Evolutionary conservation across 2,329 filamentous ascomycete genomes (phyloP).

Genomic region (Trichophyton mentagrophytes): DNA sequence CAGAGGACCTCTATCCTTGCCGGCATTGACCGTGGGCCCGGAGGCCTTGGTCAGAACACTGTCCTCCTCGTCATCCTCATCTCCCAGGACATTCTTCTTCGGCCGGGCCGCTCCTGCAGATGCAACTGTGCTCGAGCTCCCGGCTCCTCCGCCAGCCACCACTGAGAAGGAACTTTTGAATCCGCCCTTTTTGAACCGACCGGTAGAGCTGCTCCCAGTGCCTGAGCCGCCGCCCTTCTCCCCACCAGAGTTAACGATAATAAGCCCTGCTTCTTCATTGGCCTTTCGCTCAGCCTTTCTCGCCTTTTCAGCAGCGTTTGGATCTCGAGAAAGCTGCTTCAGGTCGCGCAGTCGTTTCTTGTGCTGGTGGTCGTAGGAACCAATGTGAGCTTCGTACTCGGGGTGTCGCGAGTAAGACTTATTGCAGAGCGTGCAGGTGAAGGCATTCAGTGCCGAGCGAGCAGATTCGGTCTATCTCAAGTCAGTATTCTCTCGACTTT

Average conservation of each 20-base stretch:
- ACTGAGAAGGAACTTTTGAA: constrained; percentile 65
- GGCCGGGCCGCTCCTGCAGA: constrained; percentile 15
- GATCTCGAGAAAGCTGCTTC: constrained; percentile 34
- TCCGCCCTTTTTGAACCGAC: constrained; percentile 63
- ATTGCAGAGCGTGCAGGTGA: constrained; percentile 75
- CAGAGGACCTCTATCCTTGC: constrained; percentile 14
- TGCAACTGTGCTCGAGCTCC: constrained; percentile 8
- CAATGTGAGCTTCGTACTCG: constrained; percentile 89
- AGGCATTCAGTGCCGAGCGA: constrained; percentile 63
- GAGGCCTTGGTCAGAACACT: constrained; percentile 4
- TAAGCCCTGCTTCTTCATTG: constrained; percentile 30
- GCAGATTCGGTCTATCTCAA: constrained; percentile 44
- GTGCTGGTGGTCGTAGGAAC: constrained; percentile 90
- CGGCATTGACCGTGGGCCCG: not conserved
- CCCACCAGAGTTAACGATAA: constrained; percentile 24
- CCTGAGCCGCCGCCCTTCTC: constrained; percentile 27
- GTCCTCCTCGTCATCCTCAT: constrained; percentile 29
- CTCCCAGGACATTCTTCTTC: constrained; percentile 32
- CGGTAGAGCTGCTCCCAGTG: constrained; percentile 23
- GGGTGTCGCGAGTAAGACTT: constrained; percentile 94
- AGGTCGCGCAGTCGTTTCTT: constrained; percentile 51
- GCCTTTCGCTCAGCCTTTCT: constrained; percentile 32
- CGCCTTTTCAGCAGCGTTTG: constrained; percentile 32
- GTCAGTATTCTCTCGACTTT: not conserved
- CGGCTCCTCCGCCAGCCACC: constrained; percentile 29